Evolutionary conservation across 495 filamentous ascomycete species (phyloP).

Genomic region (Tirmania nivea): DNA sequence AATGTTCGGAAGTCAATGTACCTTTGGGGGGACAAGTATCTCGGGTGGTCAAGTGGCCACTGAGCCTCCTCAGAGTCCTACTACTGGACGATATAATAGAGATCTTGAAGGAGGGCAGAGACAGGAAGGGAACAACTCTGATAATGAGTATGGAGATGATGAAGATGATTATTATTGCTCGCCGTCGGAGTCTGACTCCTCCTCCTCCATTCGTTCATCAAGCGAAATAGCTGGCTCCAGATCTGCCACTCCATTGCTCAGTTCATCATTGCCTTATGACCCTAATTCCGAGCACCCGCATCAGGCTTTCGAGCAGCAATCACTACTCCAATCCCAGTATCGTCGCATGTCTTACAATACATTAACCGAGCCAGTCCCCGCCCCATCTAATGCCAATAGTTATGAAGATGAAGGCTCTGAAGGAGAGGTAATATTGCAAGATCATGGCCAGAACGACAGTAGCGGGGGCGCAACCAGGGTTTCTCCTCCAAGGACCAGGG

Average conservation of each 20-base stretch:
- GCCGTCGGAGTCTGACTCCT: slow-evolving; percentile 8
- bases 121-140: slow-evolving; percentile 2
- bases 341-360: slow-evolving; percentile 16
- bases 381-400: too few species aligned
- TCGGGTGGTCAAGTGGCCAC: too few species aligned
- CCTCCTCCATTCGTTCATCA: slow-evolving; percentile 4
- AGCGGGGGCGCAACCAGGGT: slow-evolving; percentile 5
- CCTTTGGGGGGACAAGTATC: not conserved
- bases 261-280: slow-evolving; percentile 17
- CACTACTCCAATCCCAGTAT: slow-evolving; percentile 9
- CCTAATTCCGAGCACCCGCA: slow-evolving; percentile 15
- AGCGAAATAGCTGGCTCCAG: slow-evolving; percentile 6
- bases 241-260: slow-evolving; percentile 14
- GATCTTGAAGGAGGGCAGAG: not conserved
- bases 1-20: not conserved
- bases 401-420: slow-evolving; percentile 3
- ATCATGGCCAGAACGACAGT: slow-evolving; percentile 4
- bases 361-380: slow-evolving; percentile 3
- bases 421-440: not conserved
- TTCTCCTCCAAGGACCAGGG: slow-evolving; percentile 7
- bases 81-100: slow-evolving; percentile 11
- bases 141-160: slow-evolving; percentile 17
- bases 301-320: slow-evolving; percentile 10
- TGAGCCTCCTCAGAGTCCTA: slow-evolving; percentile 3
- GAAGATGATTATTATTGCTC: slow-evolving; percentile 8